These are phyloP conservation scores for Arthrobotrys sinensis DNA, from an alignment of 2,329 filamentous ascomycete species.

Conservation along the genomic window DNA sequence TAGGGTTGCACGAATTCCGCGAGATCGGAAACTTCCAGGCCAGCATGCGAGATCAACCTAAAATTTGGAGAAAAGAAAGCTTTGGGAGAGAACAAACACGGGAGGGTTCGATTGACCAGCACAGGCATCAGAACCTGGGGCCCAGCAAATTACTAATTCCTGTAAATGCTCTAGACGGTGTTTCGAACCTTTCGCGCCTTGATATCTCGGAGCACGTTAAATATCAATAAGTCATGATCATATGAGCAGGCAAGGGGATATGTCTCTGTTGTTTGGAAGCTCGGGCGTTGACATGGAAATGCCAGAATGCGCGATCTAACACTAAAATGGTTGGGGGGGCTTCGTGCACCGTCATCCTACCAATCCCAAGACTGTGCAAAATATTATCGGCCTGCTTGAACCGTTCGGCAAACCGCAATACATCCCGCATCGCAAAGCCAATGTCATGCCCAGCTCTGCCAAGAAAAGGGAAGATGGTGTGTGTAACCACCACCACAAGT, in stretches of 20 bases:
- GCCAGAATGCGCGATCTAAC: not conserved
- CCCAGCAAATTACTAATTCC: too few relatives aligned
- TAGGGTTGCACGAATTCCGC: constrained; percentile 8
- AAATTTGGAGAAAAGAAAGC: not conserved
- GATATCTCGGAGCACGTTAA: too few relatives aligned
- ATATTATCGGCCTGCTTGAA: not conserved
- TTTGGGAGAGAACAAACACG: not conserved
- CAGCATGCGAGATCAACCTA: not conserved
- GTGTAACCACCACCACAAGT: constrained; percentile 1
- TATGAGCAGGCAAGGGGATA: too few relatives aligned
- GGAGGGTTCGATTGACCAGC: too few relatives aligned
- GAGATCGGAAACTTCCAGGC: constrained; percentile 12
- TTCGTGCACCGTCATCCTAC: not conserved
- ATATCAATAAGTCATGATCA: too few relatives aligned
- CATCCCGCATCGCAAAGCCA: too few relatives aligned
- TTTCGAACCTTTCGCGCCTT: too few relatives aligned
- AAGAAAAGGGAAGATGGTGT: constrained; percentile 1
- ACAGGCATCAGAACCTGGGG: too few relatives aligned
- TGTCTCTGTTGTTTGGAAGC: too few relatives aligned
- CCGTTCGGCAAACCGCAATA: not conserved
- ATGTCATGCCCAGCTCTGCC: constrained; percentile 9
- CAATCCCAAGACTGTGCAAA: too few relatives aligned
- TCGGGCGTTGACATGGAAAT: not conserved
- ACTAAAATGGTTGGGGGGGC: not conserved
- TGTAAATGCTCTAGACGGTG: too few relatives aligned